These are phyloP conservation scores for Phanerodontia chrysosporium DNA, from an alignment of 768 basidiomycete species.

Conservation along the genomic window DNA sequence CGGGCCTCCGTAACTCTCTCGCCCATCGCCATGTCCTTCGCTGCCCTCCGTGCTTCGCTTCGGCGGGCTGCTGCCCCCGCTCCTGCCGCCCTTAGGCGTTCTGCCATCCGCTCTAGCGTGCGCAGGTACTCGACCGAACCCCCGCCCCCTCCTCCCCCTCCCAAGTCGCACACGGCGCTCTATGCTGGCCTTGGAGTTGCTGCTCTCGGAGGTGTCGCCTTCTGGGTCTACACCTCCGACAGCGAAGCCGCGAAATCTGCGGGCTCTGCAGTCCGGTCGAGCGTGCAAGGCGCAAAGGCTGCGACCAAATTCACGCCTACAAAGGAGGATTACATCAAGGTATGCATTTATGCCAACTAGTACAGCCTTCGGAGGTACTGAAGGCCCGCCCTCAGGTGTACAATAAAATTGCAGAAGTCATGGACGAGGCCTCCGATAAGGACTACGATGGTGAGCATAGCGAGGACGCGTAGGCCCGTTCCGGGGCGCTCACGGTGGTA, in stretches of 20 bases:
- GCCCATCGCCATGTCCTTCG: conserved; percentile 46
- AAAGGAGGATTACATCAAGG: conserved; percentile 89
- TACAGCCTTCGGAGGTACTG: not conserved
- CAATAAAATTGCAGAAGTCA: conserved; percentile 74
- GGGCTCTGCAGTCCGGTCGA: conserved; percentile 54
- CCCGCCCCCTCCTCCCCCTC: conserved; percentile 30
- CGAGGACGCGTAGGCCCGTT: not conserved
- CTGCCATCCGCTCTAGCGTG: conserved; percentile 36
- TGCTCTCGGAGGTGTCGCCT: conserved; percentile 57
- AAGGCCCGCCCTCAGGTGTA: conserved; percentile 65
- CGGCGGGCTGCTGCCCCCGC: conserved; percentile 40
- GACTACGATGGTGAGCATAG: conserved; percentile 75
- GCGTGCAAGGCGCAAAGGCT: conserved; percentile 56
- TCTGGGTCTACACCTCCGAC: conserved; percentile 50
- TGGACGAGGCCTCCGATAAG: conserved; percentile 62
- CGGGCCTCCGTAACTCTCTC: not conserved
- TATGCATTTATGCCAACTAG: conserved; percentile 19
- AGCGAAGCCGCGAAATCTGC: conserved; percentile 47
- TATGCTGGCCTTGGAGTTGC: conserved; percentile 60
- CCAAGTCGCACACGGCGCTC: conserved; percentile 49
- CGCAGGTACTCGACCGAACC: conserved; percentile 52
- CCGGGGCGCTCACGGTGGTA: not conserved
- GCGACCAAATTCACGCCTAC: conserved; percentile 68
- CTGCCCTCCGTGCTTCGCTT: conserved; percentile 46
- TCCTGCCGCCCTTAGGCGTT: conserved; percentile 12